Evolutionary conservation across 176 grass and related monocot species (phyloP), one percentile per base, ranked within the genome.

Genomic region (Oryza coarctata): DNA sequence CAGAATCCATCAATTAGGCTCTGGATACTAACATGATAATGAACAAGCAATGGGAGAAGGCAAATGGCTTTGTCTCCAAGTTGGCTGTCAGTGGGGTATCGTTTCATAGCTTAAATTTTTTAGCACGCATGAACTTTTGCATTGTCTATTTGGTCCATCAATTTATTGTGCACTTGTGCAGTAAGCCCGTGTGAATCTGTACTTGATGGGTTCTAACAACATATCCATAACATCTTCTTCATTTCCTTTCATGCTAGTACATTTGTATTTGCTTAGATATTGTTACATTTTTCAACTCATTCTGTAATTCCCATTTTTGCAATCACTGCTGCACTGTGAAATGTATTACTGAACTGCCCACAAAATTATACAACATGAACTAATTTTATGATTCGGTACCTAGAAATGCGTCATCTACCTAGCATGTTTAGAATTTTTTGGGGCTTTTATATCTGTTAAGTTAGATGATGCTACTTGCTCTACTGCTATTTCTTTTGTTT

Each of bases 351-450:
- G 36, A 8, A 38, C 36, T 12, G 6, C 47, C 55, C 70, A 7
- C 34, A 29, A 45, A 66, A 79, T 23, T 32, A 57, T 7, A n/a
- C 50, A 73, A 34, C 11, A 47, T 88, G 30, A 63, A 18, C 35
- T 60, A 84, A 14, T 79, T 63, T 33, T 68, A 12, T 57, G 4
- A 83, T 68, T 34, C 25, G 65, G 77, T 83, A 25, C 36, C 35
- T 70, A 4, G 35, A n/a, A 69, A 44, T 63, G 61, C 11, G 17
- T 15, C 22, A 9, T 70, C 39, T 40, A 33, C 55, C 40, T 75
- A 25, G 38, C 80, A 61, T 63, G 29, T 64, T 47, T 43, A 33
- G n/a, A 26, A 27, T 7, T 14, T 62, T 17, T 68, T 4, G 2
- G 14, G 22, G n/a, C 3, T 61, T 61, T 41, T 55, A 5, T 28